phyloP scores from a whole-genome alignment of 176 grass and related monocot species.

The Chrysopogon serrulatus region DNA sequence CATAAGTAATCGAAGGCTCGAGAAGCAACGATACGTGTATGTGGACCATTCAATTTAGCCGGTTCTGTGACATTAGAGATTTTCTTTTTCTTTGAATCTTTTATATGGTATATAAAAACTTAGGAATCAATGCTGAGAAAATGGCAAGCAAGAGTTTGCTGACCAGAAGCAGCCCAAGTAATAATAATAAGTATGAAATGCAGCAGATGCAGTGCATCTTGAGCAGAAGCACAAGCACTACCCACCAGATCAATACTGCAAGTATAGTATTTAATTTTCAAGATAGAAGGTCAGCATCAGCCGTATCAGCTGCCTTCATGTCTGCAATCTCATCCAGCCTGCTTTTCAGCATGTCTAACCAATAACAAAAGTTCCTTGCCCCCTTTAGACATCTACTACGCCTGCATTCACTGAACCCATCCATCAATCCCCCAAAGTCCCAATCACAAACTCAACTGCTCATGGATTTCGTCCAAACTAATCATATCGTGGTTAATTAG shows the following conservation, averaged over 20 bases:
- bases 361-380: background rate
- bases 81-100: no score
- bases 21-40: no score
- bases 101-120: background rate
- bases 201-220: constrained; percentile 28
- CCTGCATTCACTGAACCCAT: constrained; percentile 9
- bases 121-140: background rate
- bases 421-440: background rate
- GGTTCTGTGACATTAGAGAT: no score
- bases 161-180: background rate
- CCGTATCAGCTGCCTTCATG: background rate
- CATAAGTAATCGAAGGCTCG: no score
- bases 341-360: background rate
- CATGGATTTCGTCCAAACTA: constrained; percentile 3
- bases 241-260: background rate
- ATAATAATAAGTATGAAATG: background rate
- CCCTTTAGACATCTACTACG: background rate
- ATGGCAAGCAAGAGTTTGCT: background rate
- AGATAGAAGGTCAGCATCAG: constrained; percentile 31
- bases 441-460: background rate
- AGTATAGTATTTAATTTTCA: constrained; percentile 12
- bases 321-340: background rate
- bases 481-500: background rate
- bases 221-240: background rate
- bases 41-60: no score